These are phyloP conservation scores for Penicillium psychrosexuale DNA, from an alignment of 2,329 filamentous ascomycete genomes.

Conservation along the genomic window DNA sequence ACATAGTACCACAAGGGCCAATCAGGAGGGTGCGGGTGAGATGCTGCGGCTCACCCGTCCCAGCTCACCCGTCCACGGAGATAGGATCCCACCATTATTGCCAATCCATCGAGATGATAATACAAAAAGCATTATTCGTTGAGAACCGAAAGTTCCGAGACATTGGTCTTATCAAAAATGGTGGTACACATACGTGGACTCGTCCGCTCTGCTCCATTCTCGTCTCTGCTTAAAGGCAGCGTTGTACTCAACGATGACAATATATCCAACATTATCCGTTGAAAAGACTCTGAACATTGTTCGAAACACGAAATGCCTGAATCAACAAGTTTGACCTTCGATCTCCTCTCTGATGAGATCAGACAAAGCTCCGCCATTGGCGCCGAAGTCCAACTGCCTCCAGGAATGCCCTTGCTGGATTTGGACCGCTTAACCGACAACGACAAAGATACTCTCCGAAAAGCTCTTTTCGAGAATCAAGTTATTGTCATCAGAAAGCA, in stretches of 20 bases:
- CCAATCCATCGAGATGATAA: background rate
- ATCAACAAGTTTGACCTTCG: background rate
- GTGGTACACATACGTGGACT: background rate
- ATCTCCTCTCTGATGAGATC: background rate
- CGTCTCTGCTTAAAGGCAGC: background rate
- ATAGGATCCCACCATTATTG: background rate
- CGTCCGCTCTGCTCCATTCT: background rate
- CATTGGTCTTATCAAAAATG: background rate
- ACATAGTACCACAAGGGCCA: background rate
- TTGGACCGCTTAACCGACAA: background rate
- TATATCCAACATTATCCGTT: background rate
- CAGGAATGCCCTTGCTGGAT: slow-evolving; percentile 5
- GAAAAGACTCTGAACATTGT: background rate
- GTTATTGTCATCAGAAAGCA: slow-evolving; percentile 8
- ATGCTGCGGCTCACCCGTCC: background rate
- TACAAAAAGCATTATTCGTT: background rate
- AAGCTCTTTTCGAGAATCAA: slow-evolving; percentile 7
- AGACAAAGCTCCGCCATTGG: slow-evolving; percentile 9
- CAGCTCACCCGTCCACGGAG: background rate
- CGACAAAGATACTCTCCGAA: slow-evolving; percentile 5
- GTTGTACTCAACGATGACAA: background rate
- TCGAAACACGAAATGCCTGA: background rate
- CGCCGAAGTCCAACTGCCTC: slow-evolving; percentile 5
- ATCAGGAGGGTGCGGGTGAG: background rate
- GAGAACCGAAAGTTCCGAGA: background rate